Evolutionary conservation across 2,329 filamentous ascomycete genomes (phyloP), one percentile per base, ranked within the genome.

Genomic region (Cercospora sp.): DNA sequence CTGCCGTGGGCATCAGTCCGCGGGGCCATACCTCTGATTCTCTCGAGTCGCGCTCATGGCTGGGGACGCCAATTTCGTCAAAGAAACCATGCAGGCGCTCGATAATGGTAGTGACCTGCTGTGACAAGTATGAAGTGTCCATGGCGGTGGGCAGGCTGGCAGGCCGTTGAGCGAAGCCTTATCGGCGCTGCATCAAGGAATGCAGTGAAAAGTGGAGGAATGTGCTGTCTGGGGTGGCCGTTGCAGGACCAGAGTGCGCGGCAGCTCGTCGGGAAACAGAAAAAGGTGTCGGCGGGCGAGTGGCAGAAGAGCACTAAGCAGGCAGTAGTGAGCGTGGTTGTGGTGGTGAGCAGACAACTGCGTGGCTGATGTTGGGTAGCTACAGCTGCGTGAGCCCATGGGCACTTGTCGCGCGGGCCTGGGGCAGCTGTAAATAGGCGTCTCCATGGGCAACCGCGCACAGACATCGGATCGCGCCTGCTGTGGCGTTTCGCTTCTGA

Each of bases 31-130:
- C 94, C 89, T 97, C 93, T 78, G 92, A 88, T 79, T 98, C 94
- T 76, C 95, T 87, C 60, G 88, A 86, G 78, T 98, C 93, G 77
- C 95, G 91, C 80, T 98, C 95, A 88, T 97, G 93, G 76, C 84
- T 89, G 30, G 94, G 88, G n/a, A 99, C 91, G 68, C 95, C 95
- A 77, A 99, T 99, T 79, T 99, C 94, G 80, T 99, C 95, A 77
- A 97, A 99, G 67, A 98, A 87, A 72, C 91, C 91, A 81, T 98
- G 94, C 69, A 99, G 87, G 82, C 97, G 93, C 80, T 88, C 89
- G 79, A 98, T 93, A 78, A 97, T 97, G 76, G 88, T 93, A 74
- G 93, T 95, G 82, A 99, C 92, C 87, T 98, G 95, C 80, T 96
- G 93, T 75, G 93, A 91, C 78, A 98, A 86, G 81, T 96, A 96